Percentiles rank a stretch among this genome's conserved stretches.
These are phyloP conservation scores for Staphylotrichum longicolle DNA, from an alignment of 495 filamentous ascomycete genomes.

Conservation along the genomic window DNA sequence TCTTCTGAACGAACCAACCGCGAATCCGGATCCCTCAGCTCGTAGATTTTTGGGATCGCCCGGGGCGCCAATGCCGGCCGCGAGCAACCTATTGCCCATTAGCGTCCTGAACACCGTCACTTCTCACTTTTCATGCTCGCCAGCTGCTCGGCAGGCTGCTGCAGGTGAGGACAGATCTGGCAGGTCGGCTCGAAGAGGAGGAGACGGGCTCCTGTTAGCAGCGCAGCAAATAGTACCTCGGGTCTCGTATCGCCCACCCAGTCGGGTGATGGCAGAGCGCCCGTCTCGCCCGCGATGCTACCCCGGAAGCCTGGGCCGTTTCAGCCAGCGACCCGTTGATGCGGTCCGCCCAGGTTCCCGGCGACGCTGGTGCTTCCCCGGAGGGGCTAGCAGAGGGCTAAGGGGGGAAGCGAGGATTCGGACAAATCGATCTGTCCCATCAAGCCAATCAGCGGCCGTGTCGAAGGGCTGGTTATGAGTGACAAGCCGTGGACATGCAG, in stretches of 20 bases:
- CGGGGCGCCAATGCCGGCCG: not conserved
- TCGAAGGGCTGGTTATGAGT: not conserved
- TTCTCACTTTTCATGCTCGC: not conserved
- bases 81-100: not conserved
- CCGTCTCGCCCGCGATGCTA: not conserved
- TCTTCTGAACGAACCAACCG: slow-evolving; percentile 3
- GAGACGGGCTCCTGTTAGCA: not conserved
- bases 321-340: slow-evolving; percentile 12
- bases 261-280: not conserved
- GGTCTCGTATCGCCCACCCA: too few species aligned
- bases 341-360: slow-evolving; percentile 13
- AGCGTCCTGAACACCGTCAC: not conserved
- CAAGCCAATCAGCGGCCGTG: not conserved
- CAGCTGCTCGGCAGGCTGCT: slow-evolving; percentile 2
- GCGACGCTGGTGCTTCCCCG: slow-evolving; percentile 9
- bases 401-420: slow-evolving; percentile 7
- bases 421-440: slow-evolving; percentile 4
- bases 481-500: not conserved
- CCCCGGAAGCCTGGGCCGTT: slow-evolving; percentile 7
- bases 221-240: not conserved
- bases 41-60: not conserved
- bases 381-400: slow-evolving; percentile 1
- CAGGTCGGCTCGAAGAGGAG: not conserved
- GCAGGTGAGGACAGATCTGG: slow-evolving; percentile 16
- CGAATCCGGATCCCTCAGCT: not conserved